Evolutionary conservation across 176 grass and related monocot species (phyloP).

Genomic region (Lolium multiflorum): DNA sequence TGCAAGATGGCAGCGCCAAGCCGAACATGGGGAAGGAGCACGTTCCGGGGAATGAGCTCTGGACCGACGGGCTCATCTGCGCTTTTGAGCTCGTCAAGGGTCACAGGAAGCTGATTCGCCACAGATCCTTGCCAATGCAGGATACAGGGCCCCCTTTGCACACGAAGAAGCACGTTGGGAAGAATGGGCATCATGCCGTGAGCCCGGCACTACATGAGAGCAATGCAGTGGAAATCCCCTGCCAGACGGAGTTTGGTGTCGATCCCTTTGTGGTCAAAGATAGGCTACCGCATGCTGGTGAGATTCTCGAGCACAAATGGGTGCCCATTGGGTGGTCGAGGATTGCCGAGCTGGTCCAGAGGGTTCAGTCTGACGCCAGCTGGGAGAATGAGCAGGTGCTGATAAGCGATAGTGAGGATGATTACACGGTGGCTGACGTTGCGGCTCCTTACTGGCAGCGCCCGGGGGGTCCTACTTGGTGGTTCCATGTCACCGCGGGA

Average conservation of each 20-base stretch:
- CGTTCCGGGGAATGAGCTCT: conserved; percentile 66
- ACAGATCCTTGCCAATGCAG: conserved; percentile 46
- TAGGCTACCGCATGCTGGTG: conserved; percentile 25
- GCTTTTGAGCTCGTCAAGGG: conserved; percentile 83
- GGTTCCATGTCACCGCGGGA: conserved; percentile 83
- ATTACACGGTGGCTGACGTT: conserved; percentile 91
- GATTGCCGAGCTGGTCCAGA: conserved; percentile 73
- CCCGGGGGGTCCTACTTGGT: conserved; percentile 90
- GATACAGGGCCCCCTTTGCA: conserved; percentile 27
- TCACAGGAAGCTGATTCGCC: conserved; percentile 33
- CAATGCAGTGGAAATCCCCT: conserved; percentile 26
- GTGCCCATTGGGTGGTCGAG: conserved; percentile 92
- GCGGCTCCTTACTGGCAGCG: conserved; percentile 91
- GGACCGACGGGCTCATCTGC: conserved; percentile 85
- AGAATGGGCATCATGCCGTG: neutral
- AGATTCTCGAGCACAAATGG: conserved; percentile 71
- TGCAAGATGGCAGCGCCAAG: conserved; percentile 52
- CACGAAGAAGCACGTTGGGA: conserved; percentile 38
- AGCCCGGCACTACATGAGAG: conserved; percentile 36
- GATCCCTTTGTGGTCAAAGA: conserved; percentile 48
- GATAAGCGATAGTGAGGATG: conserved; percentile 73
- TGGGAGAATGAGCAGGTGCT: conserved; percentile 72
- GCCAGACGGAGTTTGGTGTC: conserved; percentile 3
- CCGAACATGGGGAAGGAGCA: conserved; percentile 52
- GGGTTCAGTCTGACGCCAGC: conserved; percentile 76